Evolutionary conservation across 2,329 filamentous ascomycete genomes (phyloP), one percentile per base, ranked within the genome.

Genomic region (Fusarium sp.): DNA sequence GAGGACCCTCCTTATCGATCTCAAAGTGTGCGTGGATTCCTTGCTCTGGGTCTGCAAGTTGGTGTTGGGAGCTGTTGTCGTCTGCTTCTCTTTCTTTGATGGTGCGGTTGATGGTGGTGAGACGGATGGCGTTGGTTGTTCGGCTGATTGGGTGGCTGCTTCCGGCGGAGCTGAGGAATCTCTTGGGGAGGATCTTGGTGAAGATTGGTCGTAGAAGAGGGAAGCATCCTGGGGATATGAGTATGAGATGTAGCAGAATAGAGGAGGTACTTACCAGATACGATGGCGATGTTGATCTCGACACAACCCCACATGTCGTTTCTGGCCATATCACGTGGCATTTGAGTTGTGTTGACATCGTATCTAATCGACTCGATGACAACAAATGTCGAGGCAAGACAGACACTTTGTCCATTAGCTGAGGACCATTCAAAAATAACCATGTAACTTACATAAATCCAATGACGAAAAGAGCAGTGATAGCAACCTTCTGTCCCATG

Each of bases 391-490:
- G 73, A 75, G 1, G 71, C 71, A 16, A 74, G 55, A 32, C 71
- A 74, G 1, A 74, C 71, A 43, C 72, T 74, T 6, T 7, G 0
- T 1, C 5, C 9, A 25, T 68, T 8, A 73, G 68, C 30, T 2
- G 15, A 16, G 3, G 4, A 16, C 8, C 15, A 8, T 5, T 8
- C 4, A 16, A 2, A 8, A 32, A 2, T 16, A 2, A 8, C 7
- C 7, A 32, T 32, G 16, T 4, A 2, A 49, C 77, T 34, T 67
- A 78, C 77, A 79, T 55, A 9, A 72, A 66, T 8, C 78, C 78
- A 22, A 78, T 66, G 2, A 76, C 53, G 43, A 79, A 79, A 3
- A 79, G 67, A 3, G 72, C 73, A 8, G 66, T 70, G 10, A 79
- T 72, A 0, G 74, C 77, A 25, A 76, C 59, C 44, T 78, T 79